Conservation (phyloP, 2,329 filamentous ascomycete genomes). For the Cryphonectria naterciae region DNA sequence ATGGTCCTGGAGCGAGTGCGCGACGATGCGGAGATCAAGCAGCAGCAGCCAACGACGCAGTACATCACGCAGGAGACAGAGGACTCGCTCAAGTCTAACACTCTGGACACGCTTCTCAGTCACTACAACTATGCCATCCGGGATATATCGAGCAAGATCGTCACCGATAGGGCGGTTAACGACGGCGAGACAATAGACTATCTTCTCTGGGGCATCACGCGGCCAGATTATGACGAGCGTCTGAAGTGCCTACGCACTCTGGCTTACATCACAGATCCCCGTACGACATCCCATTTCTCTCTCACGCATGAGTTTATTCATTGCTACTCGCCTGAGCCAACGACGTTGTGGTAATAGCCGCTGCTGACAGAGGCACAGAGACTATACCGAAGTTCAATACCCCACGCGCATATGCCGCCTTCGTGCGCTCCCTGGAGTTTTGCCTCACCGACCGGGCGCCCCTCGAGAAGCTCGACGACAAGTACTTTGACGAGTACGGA, state of each 20-base stretch:
- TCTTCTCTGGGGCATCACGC: slow-evolving; percentile 62
- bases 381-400: slow-evolving; percentile 54
- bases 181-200: slow-evolving; percentile 55
- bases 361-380: slow-evolving; percentile 36
- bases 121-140: slow-evolving; percentile 76
- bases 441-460: slow-evolving; percentile 53
- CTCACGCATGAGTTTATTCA: not conserved
- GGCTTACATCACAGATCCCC: slow-evolving; percentile 56
- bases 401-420: slow-evolving; percentile 55
- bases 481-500: slow-evolving; percentile 65
- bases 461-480: slow-evolving; percentile 57
- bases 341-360: not conserved
- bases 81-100: slow-evolving; percentile 68
- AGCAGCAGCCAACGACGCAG: slow-evolving; percentile 66
- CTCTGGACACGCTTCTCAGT: slow-evolving; percentile 67
- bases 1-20: slow-evolving; percentile 63
- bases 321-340: slow-evolving; percentile 8
- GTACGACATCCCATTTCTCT: slow-evolving; percentile 39
- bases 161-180: slow-evolving; percentile 62
- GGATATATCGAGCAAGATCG: slow-evolving; percentile 66
- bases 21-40: slow-evolving; percentile 68
- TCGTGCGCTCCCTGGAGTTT: slow-evolving; percentile 64
- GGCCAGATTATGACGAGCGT: slow-evolving; percentile 61
- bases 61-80: slow-evolving; percentile 78
- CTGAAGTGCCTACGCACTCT: slow-evolving; percentile 61